Evolutionary conservation across 2,329 filamentous ascomycete species (phyloP), one percentile per base, ranked within the genome.

Genomic region (Cladosporium sp.): DNA sequence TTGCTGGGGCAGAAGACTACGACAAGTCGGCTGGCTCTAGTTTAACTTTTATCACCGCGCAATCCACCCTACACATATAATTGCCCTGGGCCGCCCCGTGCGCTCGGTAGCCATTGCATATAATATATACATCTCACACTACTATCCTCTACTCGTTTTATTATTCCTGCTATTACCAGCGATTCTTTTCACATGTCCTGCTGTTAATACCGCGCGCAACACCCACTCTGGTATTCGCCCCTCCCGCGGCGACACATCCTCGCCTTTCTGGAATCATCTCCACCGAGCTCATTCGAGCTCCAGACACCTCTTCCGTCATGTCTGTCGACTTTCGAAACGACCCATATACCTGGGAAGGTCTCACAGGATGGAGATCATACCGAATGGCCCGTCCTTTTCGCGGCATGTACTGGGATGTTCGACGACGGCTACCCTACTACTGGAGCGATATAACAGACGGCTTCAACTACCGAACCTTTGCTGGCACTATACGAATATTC

Each of bases 401-500:
- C 18, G 78, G 77, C 51, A 80, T 80, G 70, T 78, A 76, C 56
- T 71, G 77, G 57, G 77, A 80, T 60, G 64, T 80, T 25, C 69
- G 71, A 51, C 65, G 78, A 48, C 67, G 78, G 35, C 59, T 76
- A n/a, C 77, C 74, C 9, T 80, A 75, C 59, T 81, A 80, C 61
- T 72, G 71, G 70, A 77, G 72, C 56, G 78, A 82, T 56, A 75
- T 79, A 38, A 67, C 58, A 2, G 78, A 82, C 62, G 78, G 75
- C 4, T 72, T 73, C 54, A 78, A 73, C 4, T 82, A 81, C 57
- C 68, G 78, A 13, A 76, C 73, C 3, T 64, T 80, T 35, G 76
- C 78, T 5, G 78, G 73, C 51, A 79, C 74, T 0, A 65, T 82
- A 9, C 74, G 76, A 2, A 82, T 81, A 67, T 80, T 80, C 63